phyloP scores from a whole-genome alignment of 1,284 basidiomycete species.

The Puccinia novopanici region DNA sequence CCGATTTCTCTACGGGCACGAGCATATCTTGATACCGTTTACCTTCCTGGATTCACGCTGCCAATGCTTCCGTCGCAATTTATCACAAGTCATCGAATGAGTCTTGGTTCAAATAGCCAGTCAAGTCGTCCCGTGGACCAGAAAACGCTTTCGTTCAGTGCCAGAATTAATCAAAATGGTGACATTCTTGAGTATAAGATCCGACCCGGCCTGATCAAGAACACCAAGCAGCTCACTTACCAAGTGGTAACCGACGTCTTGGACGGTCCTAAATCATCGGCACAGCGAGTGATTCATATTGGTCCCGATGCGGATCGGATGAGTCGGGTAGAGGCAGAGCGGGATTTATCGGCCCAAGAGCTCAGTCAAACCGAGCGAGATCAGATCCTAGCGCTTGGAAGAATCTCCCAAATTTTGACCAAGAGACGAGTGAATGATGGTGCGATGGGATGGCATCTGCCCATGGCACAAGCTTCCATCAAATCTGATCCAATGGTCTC shows the following conservation, averaged over 20 bases:
- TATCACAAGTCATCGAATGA: constrained; percentile 62
- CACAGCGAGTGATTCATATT: constrained; percentile 47
- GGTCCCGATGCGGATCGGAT: constrained; percentile 55
- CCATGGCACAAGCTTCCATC: constrained; percentile 65
- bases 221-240: constrained; percentile 72
- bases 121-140: constrained; percentile 60
- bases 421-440: constrained; percentile 45
- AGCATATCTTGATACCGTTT: constrained; percentile 64
- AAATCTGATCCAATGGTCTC: constrained; percentile 36
- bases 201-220: constrained; percentile 71
- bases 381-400: constrained; percentile 23
- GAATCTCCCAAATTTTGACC: constrained; percentile 28
- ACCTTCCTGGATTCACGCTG: constrained; percentile 69
- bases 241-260: constrained; percentile 68
- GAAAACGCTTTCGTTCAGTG: constrained; percentile 76
- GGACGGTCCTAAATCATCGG: constrained; percentile 56
- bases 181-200: constrained; percentile 73
- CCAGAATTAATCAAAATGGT: constrained; percentile 69
- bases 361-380: constrained; percentile 31
- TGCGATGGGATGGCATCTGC: constrained; percentile 61
- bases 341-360: constrained; percentile 18
- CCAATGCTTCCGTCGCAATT: constrained; percentile 71
- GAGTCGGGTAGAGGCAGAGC: neutral
- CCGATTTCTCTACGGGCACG: constrained; percentile 66
- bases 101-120: constrained; percentile 65